Base-by-base conservation (phyloP, 2,329 filamentous ascomycete species). In the Metarhizium sp. region DNA sequence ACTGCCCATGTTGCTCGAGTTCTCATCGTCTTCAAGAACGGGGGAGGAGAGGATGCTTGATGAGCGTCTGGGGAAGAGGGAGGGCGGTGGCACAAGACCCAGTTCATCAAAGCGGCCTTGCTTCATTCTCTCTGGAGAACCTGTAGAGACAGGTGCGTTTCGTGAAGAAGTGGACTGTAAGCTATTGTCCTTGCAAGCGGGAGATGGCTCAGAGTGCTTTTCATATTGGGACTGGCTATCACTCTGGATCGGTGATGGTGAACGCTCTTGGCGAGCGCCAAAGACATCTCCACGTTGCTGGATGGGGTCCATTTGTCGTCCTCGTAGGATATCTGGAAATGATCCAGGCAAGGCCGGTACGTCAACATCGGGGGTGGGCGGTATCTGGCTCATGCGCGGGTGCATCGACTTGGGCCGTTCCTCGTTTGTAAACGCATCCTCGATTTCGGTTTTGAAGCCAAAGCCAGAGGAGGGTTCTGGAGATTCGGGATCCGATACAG, bases 371-470 rank as follows among this genome's bases (percentile, higher is more conserved):
- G 76, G 74, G 0, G 75, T 78, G 2, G 76, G 74, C 11, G 78
- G 78, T 53, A 83, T 76, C 29, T 78, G 80, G 66, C 87, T 90
- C 74, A 92, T 81, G 32, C 84, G 80, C 29, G 88, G 87, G 63
- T 92, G 85, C 75, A 90, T 84, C 3, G 88, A 92, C 59, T 81
- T 75, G 2, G 88, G 88, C 55, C 88, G 79, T 55, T 81, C 64
- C n/a, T 70, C 66, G n/a, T 66, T 72, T 14, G 67, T 63, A 50
- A 76, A 74, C 14, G 77, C 75, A 59, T 85, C 81, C 49, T 85
- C 81, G 42, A 85, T 69, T 61, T 84, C 79, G 6, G 77, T 77
- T 59, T 72, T 78, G 56, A 80, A 62, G 20, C 77, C 79, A 49
- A 81, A 55, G 0, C 69, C 66, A 8, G 66, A 61, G 38, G 63